A percentile compares a stretch with the other conserved stretches of the same genome.
phyloP scores from a whole-genome alignment of 2,329 filamentous ascomycete species.

The Leptographium flavum region DNA sequence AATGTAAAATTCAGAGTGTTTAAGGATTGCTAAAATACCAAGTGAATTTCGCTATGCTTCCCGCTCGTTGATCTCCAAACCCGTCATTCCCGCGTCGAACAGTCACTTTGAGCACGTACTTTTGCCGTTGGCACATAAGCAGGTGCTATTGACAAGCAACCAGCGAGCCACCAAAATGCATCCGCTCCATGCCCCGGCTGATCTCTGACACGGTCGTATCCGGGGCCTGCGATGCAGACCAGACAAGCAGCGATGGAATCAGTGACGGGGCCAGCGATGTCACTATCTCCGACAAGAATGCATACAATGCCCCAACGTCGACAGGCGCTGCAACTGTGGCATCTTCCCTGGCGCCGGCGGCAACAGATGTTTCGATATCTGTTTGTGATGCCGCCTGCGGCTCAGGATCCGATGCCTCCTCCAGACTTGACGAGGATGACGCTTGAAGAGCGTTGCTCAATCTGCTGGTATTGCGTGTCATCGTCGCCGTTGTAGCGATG shows the following conservation, averaged over 20 bases:
- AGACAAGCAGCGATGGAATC: constrained; percentile 1
- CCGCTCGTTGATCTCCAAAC: background rate
- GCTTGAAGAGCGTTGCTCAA: no score
- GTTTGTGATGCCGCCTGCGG: background rate
- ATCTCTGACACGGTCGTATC: background rate
- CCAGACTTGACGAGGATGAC: no score
- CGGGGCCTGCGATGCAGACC: background rate
- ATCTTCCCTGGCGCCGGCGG: background rate
- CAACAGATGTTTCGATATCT: background rate
- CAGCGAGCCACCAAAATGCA: background rate
- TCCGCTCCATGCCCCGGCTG: background rate
- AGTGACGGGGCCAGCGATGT: background rate
- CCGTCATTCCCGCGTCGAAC: background rate
- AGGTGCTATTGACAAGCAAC: constrained; percentile 2
- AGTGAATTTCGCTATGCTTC: background rate
- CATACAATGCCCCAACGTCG: background rate
- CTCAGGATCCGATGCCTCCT: no score
- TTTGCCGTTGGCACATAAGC: background rate
- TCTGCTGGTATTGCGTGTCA: background rate
- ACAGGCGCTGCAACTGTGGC: no score
- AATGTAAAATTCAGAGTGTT: background rate
- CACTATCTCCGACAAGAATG: background rate
- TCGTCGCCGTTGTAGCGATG: no score
- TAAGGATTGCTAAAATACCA: background rate
- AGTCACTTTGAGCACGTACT: background rate